Evolutionary conservation across 2,329 filamentous ascomycete genomes (phyloP), one percentile per base, ranked within the genome.

Genomic region (Fusarium tupiense): DNA sequence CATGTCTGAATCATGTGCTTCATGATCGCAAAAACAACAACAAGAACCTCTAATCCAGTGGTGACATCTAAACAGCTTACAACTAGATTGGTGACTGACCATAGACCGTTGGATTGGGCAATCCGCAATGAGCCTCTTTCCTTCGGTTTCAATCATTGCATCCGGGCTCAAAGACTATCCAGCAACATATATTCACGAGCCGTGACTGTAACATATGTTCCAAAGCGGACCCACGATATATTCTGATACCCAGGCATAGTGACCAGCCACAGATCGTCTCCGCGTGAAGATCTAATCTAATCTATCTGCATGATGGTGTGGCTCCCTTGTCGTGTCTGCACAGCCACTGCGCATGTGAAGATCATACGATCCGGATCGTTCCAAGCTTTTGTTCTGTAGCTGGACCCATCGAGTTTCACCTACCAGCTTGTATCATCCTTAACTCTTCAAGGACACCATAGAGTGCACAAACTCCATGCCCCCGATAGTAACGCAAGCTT

Each of bases 11-110:
- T 13, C 14, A 41, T 13, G 11, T n/a, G 35, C 22, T 52, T 20
- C 17, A 56, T 19, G 3, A 8, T 41, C 4, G 3, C 16, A 29
- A 13, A 20, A 6, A 13, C 20, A 20, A 29, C 11, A 41, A 4
- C 5, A 1, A 24, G n/a, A 52, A 12, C 17, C 7, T 16, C 9
- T 4, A 11, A 11, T 3, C 3, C 9, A 3, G 3, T 20, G 6
- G 4, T 20, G 6, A 14, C 2, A 16, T 53, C 31, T 35, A 3
- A 16, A 8, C 3, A 35, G 11, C 5, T 10, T 19, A 0, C 4
- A 40, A 29, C 0, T 6, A 38, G 35, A 38, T 16, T 22, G 12
- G 8, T 37, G 9, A 19, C 16, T 19, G 35, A 1, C 35, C 17
- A 10, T 37, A 37, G 35, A 4, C 17, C 4, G 4, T 37, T 37